Base-by-base conservation (phyloP, 352 stramenopile genomes). In the Phytopythium litorale region DNA sequence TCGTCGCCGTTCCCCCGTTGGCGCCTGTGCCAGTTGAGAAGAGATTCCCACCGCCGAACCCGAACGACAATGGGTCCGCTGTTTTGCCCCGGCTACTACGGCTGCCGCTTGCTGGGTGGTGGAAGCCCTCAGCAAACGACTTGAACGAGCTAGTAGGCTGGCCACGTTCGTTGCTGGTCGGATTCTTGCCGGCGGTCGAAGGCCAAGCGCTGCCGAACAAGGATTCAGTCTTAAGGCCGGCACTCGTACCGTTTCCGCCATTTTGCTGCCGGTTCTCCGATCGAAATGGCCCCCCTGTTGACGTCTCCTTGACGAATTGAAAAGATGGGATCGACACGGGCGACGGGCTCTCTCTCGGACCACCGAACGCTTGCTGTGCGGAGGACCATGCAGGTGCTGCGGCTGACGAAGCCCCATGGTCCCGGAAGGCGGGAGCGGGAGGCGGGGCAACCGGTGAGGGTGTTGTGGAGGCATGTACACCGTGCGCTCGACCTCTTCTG, bases 101-200 rank as follows among this genome's bases (percentile, higher is more conserved):
- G 9, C 25, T 68, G 11, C 50, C 65, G 18, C 43, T 66, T 65
- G 40, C 63, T 48, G 37, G 40, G 52, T 23, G 6, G 53, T 60
- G 30, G 49, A 25, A 21, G 5, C 25, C 23, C n/a, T n/a, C 8
- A 16, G 19, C 16, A 49, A 62, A 46, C 16, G 60, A 52, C 25
- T 37, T 61, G 2, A 46, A 53, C 33, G 56, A 12, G 42, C 12
- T 19, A 23, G 42, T 48, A 19, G 42, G 13, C 42, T 8, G 6
- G 1, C 2, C 38, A 15, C 38, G 15, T 18, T 12, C 19, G 40
- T n/a, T n/a, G 42, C 12, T 13, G 18, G 42, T 4, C 7, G 5
- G 0, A 18, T 46, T 15, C 15, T 21, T 46, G 40, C 40, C 3
- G 18, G 4, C 3, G 40, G 16, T 46, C 42, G 42, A 48, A n/a